phyloP scores from a whole-genome alignment of 495 filamentous ascomycete genomes.

The Friedmanniomyces endolithicus region DNA sequence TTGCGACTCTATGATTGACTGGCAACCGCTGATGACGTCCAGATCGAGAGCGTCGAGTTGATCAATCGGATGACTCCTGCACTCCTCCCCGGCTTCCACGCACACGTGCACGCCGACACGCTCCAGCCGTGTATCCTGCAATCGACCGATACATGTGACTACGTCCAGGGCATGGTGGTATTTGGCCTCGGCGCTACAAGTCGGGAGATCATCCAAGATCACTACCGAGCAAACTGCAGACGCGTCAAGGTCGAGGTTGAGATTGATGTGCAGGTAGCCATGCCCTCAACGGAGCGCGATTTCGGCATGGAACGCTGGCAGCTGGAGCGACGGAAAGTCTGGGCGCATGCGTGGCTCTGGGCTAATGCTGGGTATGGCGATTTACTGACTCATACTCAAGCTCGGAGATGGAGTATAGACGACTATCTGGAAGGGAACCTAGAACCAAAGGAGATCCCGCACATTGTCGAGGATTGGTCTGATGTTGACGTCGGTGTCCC shows the following conservation, averaged over 20 bases:
- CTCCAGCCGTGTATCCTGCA: slow-evolving; percentile 14
- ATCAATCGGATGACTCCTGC: slow-evolving; percentile 10
- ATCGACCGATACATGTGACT: slow-evolving; percentile 1
- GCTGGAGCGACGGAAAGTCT: slow-evolving; percentile 7
- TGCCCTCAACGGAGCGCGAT: neutral
- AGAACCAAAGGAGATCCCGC: neutral
- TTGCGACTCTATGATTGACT: neutral
- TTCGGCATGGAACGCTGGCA: neutral
- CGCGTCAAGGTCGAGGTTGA: slow-evolving; percentile 13
- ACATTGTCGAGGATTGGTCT: neutral
- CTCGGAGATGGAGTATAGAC: slow-evolving; percentile 10
- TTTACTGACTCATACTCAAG: neutral
- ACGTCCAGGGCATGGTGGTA: slow-evolving; percentile 14
- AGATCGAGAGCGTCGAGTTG: neutral
- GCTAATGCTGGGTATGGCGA: slow-evolving; percentile 6
- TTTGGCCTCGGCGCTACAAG: slow-evolving; percentile 10
- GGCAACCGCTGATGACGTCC: neutral
- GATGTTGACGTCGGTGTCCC: neutral
- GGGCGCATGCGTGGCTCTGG: slow-evolving; percentile 14
- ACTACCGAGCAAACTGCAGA: slow-evolving; percentile 3
- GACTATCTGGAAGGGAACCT: slow-evolving; percentile 10
- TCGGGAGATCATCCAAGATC: slow-evolving; percentile 8
- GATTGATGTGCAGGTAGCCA: slow-evolving; percentile 8
- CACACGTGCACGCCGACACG: neutral
- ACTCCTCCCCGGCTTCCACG: slow-evolving; percentile 13